Evolutionary conservation across 805 yeast species (phyloP).

Genomic region (Yamadazyma akitaensis): DNA sequence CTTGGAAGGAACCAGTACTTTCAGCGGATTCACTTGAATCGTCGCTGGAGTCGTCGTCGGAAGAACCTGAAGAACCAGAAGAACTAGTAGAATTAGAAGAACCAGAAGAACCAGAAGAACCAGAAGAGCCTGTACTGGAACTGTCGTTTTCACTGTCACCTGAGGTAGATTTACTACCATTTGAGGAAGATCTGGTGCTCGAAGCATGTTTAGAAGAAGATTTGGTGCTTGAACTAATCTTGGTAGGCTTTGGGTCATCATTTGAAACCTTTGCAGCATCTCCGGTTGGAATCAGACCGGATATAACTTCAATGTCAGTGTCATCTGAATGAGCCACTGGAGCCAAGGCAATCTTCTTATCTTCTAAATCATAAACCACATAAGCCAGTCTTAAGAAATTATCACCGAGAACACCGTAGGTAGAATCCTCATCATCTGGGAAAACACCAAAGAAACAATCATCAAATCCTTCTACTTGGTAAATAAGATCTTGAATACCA

Average conservation of each 20-base stretch:
- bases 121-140: too few species aligned
- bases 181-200: not conserved
- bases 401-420: conserved; percentile 48
- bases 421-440: not conserved
- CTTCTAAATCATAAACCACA: conserved; percentile 61
- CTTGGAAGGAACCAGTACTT: too few species aligned
- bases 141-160: too few species aligned
- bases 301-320: conserved; percentile 26
- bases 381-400: conserved; percentile 60
- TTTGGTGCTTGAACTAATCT: not conserved
- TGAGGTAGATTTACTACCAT: too few species aligned
- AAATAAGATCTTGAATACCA: conserved; percentile 5
- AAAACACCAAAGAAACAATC: conserved; percentile 26
- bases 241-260: not conserved
- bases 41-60: too few species aligned
- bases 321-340: conserved; percentile 23
- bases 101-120: too few species aligned
- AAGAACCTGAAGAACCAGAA: too few species aligned
- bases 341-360: conserved; percentile 51
- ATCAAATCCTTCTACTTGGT: conserved; percentile 11
- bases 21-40: too few species aligned
- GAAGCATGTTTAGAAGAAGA: too few species aligned
- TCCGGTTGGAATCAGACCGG: conserved; percentile 13
- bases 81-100: too few species aligned
- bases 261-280: conserved; percentile 32